Conservation (phyloP, 163 green algal genomes). For the Prototheca wickerhamii region DNA sequence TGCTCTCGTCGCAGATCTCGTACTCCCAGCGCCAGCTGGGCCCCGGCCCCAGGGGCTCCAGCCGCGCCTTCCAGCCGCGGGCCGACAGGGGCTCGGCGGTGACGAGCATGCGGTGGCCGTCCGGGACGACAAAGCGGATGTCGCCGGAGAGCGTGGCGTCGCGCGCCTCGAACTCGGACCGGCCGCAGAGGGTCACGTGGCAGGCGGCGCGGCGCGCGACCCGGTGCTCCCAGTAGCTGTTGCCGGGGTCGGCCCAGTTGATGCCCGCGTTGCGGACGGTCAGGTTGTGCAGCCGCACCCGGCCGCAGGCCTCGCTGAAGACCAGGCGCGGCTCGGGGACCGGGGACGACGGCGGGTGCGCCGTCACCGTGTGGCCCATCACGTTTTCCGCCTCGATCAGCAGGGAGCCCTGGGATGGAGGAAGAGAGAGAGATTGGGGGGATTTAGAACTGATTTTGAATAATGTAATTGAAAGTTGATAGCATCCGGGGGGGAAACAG, state of each 20-base stretch:
- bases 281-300: slow-evolving; percentile 73
- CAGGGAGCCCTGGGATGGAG: slow-evolving; percentile 78
- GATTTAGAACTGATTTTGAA: too few relatives aligned
- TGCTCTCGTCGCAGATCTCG: slow-evolving; percentile 15
- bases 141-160: slow-evolving; percentile 56
- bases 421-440: too few relatives aligned
- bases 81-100: not conserved
- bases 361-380: slow-evolving; percentile 51
- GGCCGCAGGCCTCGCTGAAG: slow-evolving; percentile 53
- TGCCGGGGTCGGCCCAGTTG: slow-evolving; percentile 61
- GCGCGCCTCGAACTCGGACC: slow-evolving; percentile 85
- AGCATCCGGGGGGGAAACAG: too few relatives aligned
- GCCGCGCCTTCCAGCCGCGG: not conserved
- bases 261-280: slow-evolving; percentile 75
- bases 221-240: slow-evolving; percentile 78
- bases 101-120: slow-evolving; percentile 51
- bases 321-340: slow-evolving; percentile 26
- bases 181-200: slow-evolving; percentile 71
- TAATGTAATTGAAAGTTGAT: too few relatives aligned
- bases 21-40: slow-evolving; percentile 47
- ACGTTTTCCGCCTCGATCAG: slow-evolving; percentile 44
- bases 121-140: slow-evolving; percentile 56
- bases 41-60: slow-evolving; percentile 14
- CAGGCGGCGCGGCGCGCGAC: slow-evolving; percentile 58
- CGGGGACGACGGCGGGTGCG: not conserved